Evolutionary conservation across 2,329 filamentous ascomycete genomes (phyloP), one percentile per base, ranked within the genome.

Genomic region (Reticulascus tulasneorum): DNA sequence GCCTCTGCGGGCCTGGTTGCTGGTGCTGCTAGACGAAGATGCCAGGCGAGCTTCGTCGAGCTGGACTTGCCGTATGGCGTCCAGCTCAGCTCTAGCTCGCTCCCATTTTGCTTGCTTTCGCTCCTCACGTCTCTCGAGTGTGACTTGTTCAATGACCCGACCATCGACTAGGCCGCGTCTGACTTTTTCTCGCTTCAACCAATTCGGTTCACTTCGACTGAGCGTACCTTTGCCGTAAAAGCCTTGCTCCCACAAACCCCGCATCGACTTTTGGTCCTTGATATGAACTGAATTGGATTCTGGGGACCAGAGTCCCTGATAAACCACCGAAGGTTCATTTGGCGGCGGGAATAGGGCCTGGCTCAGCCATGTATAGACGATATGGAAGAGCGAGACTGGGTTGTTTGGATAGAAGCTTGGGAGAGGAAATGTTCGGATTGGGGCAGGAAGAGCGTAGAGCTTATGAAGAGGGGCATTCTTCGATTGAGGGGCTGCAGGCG

Each of bases 221-320:
- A 97, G 68, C 50, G 72, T 91, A 28, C 93, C 93, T 61, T 96
- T 96, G 30, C 94, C 94, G 61, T 91, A 98, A 63, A 98, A 98
- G 6, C 93, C 93, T 66, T 94, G 87, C 61, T 95, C 86, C 93
- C 94, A 98, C 17, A 98, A 63, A 2, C 83, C 87, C 36, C 84
- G 75, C 44, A 94, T 82, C 4, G 87, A 82, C 37, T 73, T 71
- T 18, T 79, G 69, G 57, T 96, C 84, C 13, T 79, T 87, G 38
- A 98, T 73, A 55, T 95, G 87, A 12, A 98, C 76, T 1, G 89
- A 93, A 20, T 82, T 79, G 4, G 88, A 94, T 38, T 83, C 77
- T 2, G 77, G 63, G n/a, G 88, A 91, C 72, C 91, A 96, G 47
- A 84, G 76, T 33, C 84, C 91, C 31, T 75, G 67, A 55, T 93